Percentiles rank a stretch among this genome's conserved stretches.
These are phyloP conservation scores for Neoboletus subvelutipes DNA, from an alignment of 768 basidiomycete species.

Conservation along the genomic window DNA sequence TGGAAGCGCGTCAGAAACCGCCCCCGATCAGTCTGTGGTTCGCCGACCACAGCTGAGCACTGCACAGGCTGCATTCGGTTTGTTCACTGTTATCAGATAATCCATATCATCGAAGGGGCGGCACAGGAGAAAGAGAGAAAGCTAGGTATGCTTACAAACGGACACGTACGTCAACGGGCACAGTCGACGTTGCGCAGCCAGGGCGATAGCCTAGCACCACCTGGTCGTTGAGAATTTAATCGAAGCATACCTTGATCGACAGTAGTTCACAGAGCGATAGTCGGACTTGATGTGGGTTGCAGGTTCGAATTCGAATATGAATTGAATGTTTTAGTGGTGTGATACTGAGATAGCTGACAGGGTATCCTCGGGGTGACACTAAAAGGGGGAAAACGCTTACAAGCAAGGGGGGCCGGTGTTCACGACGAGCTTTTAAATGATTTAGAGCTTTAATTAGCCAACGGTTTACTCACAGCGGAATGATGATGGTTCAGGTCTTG, in stretches of 20 bases:
- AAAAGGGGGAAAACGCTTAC: not conserved
- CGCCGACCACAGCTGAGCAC: constrained; percentile 29
- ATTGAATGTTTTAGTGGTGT: not conserved
- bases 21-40: constrained; percentile 29
- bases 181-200: constrained; percentile 23
- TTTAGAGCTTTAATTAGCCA: not conserved
- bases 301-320: constrained; percentile 12
- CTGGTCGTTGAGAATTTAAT: constrained; percentile 4
- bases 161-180: constrained; percentile 11
- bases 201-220: constrained; percentile 2
- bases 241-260: constrained; percentile 21
- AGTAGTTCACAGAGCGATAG: constrained; percentile 10
- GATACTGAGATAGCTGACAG: not conserved
- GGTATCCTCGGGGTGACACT: not conserved
- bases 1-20: constrained; percentile 18
- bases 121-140: constrained; percentile 7
- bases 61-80: constrained; percentile 11
- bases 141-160: constrained; percentile 1
- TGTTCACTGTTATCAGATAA: constrained; percentile 21
- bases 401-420: not conserved
- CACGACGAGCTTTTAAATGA: not conserved
- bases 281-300: constrained; percentile 24
- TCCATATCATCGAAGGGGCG: not conserved
- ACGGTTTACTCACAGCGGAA: not conserved
- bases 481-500: not conserved